Conservation (phyloP, 2,329 filamentous ascomycete species). For the Cercospora berteroae region DNA sequence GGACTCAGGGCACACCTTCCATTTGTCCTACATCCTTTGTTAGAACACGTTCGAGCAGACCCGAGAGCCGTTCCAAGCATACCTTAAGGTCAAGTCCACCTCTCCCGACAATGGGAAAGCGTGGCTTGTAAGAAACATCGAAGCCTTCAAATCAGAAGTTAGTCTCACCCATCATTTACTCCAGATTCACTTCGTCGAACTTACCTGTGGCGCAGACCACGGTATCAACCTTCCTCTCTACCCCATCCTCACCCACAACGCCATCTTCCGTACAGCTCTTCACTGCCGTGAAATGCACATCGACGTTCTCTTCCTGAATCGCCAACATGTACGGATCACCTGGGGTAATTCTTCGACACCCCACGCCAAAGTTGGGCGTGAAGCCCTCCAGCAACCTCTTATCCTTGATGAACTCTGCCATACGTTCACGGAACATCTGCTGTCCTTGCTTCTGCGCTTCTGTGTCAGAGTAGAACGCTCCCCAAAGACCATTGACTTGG, state of each 20-base stretch:
- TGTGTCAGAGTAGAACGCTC: slow-evolving; percentile 46
- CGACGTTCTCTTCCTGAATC: slow-evolving; percentile 51
- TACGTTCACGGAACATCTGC: slow-evolving; percentile 43
- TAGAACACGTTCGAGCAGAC: neutral
- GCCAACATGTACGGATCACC: slow-evolving; percentile 54
- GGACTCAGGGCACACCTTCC: slow-evolving; percentile 39
- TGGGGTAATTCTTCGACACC: slow-evolving; percentile 49
- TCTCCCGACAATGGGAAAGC: slow-evolving; percentile 46
- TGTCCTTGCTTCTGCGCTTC: slow-evolving; percentile 43
- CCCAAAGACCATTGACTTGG: slow-evolving; percentile 51
- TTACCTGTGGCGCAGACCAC: slow-evolving; percentile 45
- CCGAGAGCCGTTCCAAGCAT: neutral
- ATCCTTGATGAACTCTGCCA: slow-evolving; percentile 54
- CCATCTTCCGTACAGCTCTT: slow-evolving; percentile 47
- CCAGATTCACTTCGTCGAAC: too few species aligned
- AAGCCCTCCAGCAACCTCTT: slow-evolving; percentile 50
- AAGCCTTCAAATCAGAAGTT: slow-evolving; percentile 38
- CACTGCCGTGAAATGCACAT: slow-evolving; percentile 52
- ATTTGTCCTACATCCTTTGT: slow-evolving; percentile 34
- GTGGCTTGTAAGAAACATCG: slow-evolving; percentile 45
- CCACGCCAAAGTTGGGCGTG: slow-evolving; percentile 48
- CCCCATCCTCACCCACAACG: slow-evolving; percentile 46
- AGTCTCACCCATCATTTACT: too few species aligned
- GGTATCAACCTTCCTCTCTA: slow-evolving; percentile 44
- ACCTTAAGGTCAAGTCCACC: slow-evolving; percentile 41